A percentile compares a stretch with the other conserved stretches of the same genome.
phyloP scores from a whole-genome alignment of 2,329 filamentous ascomycete species.

The Pseudofabraea citricarpa region DNA sequence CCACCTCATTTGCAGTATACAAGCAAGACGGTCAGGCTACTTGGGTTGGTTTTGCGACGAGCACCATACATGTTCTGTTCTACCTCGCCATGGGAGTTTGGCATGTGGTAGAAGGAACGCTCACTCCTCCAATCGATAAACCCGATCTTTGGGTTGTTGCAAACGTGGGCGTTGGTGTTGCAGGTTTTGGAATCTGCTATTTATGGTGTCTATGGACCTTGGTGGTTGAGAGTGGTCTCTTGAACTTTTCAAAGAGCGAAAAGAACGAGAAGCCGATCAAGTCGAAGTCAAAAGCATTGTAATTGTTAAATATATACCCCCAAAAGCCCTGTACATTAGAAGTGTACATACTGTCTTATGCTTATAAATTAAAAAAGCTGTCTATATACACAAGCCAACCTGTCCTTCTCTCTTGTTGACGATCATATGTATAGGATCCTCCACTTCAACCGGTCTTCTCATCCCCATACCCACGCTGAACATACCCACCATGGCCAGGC shows the following conservation, averaged over 20 bases:
- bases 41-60: conserved; percentile 52
- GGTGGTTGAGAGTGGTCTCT: conserved; percentile 45
- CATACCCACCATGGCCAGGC: no score
- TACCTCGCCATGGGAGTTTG: conserved; percentile 75
- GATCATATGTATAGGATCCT: no score
- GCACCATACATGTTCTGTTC: conserved; percentile 67
- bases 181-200: conserved; percentile 83
- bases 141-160: conserved; percentile 93
- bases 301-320: no score
- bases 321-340: no score
- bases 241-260: conserved; percentile 12
- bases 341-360: no score
- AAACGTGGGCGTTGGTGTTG: conserved; percentile 82
- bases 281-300: no score
- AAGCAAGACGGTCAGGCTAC: conserved; percentile 43
- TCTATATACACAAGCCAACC: no score
- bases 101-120: conserved; percentile 70
- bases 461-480: no score
- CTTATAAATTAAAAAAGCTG: no score
- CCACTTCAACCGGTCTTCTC: no score
- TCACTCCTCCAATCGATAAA: conserved; percentile 66
- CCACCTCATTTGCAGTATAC: conserved; percentile 67
- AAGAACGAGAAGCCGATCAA: no score
- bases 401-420: no score
- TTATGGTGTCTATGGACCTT: conserved; percentile 80